Percentiles rank a stretch among this genome's conserved stretches.
These are phyloP conservation scores for Talaromyces ruber DNA, from an alignment of 495 filamentous ascomycete genomes.

Conservation along the genomic window DNA sequence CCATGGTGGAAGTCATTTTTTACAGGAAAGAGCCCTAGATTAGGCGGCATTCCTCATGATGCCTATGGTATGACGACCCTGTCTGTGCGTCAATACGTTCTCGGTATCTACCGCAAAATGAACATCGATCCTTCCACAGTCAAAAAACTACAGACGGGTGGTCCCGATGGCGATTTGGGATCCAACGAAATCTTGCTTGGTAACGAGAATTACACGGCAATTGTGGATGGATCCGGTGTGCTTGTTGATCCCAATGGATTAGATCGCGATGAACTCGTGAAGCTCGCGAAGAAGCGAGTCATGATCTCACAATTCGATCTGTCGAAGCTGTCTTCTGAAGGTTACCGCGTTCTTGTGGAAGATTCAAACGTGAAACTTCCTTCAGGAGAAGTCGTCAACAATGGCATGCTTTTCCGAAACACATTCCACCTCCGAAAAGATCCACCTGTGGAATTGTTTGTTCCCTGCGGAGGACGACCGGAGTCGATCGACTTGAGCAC, in stretches of 20 bases:
- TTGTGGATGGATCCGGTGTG: slow-evolving; percentile 93
- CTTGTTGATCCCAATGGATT: slow-evolving; percentile 88
- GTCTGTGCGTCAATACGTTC: slow-evolving; percentile 90
- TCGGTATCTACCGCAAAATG: slow-evolving; percentile 94
- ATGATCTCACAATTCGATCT: slow-evolving; percentile 88
- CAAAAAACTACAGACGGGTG: slow-evolving; percentile 93
- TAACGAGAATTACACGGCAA: slow-evolving; percentile 86
- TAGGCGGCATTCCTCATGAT: slow-evolving; percentile 96
- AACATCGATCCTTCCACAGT: slow-evolving; percentile 75
- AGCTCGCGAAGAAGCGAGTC: slow-evolving; percentile 74
- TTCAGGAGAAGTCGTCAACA: slow-evolving; percentile 74
- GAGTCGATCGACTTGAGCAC: slow-evolving; percentile 92
- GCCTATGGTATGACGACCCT: slow-evolving; percentile 95
- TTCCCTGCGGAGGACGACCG: slow-evolving; percentile 92
- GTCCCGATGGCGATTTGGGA: slow-evolving; percentile 91
- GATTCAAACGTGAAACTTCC: slow-evolving; percentile 81
- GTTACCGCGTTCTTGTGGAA: slow-evolving; percentile 89
- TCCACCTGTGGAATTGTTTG: slow-evolving; percentile 76
- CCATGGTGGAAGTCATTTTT: slow-evolving; percentile 99
- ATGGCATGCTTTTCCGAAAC: slow-evolving; percentile 94
- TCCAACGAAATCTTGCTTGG: slow-evolving; percentile 96
- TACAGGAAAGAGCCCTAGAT: slow-evolving; percentile 91
- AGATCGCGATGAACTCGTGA: slow-evolving; percentile 71
- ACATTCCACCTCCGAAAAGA: slow-evolving; percentile 82
- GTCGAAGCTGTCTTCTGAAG: slow-evolving; percentile 75